Percentiles rank a stretch among this genome's conserved stretches.
Conservation (phyloP, 2,329 filamentous ascomycete species). For the Elsinoe batatas region DNA sequence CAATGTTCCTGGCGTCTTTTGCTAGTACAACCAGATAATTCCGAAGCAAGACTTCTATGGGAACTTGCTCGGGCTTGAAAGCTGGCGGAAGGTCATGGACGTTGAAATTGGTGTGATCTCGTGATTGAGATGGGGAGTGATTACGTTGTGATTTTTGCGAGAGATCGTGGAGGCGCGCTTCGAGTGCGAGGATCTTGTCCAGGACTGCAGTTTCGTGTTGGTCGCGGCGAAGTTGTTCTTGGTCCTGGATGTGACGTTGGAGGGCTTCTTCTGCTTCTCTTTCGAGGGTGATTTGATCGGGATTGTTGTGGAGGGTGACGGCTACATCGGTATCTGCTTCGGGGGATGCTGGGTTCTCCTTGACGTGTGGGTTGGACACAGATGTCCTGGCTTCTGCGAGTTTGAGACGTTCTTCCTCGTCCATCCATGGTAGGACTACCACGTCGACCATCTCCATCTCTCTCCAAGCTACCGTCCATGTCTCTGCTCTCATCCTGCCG, state of each 20-base stretch:
- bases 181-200: background rate
- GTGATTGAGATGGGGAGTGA: too few relatives aligned
- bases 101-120: background rate
- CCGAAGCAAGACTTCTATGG: conserved; percentile 41
- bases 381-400: conserved; percentile 3
- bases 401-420: conserved; percentile 18
- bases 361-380: background rate
- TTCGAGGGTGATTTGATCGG: conserved; percentile 9
- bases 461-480: conserved; percentile 88
- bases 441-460: conserved; percentile 99
- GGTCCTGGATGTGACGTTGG: background rate
- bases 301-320: background rate
- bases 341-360: background rate
- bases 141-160: background rate
- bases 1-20: conserved; percentile 44
- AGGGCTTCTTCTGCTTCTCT: conserved; percentile 3
- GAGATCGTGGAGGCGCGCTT: background rate
- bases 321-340: background rate
- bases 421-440: conserved; percentile 63
- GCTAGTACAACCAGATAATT: conserved; percentile 46
- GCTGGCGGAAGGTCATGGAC: conserved; percentile 22
- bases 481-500: conserved; percentile 80
- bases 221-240: background rate
- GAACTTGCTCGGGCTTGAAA: conserved; percentile 35
- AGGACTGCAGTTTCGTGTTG: background rate